phyloP scores from a whole-genome alignment of 148 eudicot species.

The Cornus suecica region DNA sequence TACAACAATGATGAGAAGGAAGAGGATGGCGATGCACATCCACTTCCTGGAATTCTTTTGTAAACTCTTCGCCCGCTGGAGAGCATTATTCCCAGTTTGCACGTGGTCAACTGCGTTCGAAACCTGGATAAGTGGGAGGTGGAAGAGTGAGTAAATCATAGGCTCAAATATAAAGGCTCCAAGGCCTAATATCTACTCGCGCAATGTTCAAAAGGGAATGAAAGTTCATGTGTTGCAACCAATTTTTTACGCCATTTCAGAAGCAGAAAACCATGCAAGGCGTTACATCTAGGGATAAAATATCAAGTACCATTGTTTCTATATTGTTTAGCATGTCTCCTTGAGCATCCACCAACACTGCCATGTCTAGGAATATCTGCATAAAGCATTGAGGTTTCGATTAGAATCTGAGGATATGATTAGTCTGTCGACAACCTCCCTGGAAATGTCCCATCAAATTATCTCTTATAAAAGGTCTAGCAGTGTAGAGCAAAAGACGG shows the following conservation, averaged over 20 bases:
- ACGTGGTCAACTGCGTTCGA: conserved; percentile 85
- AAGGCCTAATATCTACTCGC: not conserved
- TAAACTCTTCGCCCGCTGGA: conserved; percentile 64
- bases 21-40: conserved; percentile 78
- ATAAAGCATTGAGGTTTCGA: not conserved
- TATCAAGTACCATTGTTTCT: conserved; percentile 70
- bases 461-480: not conserved
- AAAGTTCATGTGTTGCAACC: not conserved
- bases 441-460: not conserved
- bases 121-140: conserved; percentile 34
- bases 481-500: not conserved
- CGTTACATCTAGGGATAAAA: not conserved
- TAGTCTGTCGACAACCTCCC: not conserved
- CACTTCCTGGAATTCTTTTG: conserved; percentile 84
- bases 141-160: not conserved
- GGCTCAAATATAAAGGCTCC: not conserved
- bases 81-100: conserved; percentile 72
- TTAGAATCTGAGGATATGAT: not conserved
- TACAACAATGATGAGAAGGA: conserved; percentile 59
- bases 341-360: conserved; percentile 89
- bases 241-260: not conserved
- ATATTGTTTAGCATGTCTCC: conserved; percentile 95
- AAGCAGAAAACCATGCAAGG: not conserved
- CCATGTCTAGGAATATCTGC: conserved; percentile 92
- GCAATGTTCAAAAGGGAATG: not conserved